A percentile compares a stretch with the other conserved stretches of the same genome.
Evolutionary conservation across 305 asterid genomes (phyloP).

Genomic region (Rubia balearica): DNA sequence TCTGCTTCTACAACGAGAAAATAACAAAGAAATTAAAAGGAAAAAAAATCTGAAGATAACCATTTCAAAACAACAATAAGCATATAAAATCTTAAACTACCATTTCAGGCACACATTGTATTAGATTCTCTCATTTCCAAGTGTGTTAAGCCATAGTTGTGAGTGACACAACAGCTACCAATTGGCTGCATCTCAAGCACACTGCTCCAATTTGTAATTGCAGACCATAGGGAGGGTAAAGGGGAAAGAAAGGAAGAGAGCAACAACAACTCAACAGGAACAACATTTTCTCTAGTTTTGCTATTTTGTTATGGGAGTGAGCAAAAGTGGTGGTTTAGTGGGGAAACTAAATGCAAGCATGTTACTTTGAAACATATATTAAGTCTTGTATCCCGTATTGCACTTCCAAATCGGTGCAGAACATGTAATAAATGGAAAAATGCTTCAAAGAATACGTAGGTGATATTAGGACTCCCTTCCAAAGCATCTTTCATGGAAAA

Average conservation of each 20-base stretch:
- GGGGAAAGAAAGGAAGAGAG: background rate
- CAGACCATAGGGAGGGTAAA: background rate
- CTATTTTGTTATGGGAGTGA: background rate
- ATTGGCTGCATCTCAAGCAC: background rate
- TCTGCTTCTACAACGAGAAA: background rate
- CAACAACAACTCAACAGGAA: background rate
- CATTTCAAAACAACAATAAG: background rate
- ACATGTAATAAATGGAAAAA: background rate
- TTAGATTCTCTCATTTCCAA: background rate
- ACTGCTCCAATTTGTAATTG: background rate
- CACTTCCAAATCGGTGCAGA: background rate
- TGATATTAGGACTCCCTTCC: background rate
- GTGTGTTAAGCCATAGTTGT: background rate
- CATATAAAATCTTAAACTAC: background rate
- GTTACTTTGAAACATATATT: background rate
- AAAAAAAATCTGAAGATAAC: background rate
- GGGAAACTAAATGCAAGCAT: background rate
- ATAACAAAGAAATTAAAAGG: constrained; percentile 7
- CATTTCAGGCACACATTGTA: background rate
- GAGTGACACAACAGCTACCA: background rate
- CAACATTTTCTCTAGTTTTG: background rate
- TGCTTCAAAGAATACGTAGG: background rate
- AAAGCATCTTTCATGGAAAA: background rate
- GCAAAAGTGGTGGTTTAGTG: background rate
- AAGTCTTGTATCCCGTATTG: background rate